Evolutionary conservation across 2,329 filamentous ascomycete genomes (phyloP).

Genomic region (Aspergillus pseudoterreus): DNA sequence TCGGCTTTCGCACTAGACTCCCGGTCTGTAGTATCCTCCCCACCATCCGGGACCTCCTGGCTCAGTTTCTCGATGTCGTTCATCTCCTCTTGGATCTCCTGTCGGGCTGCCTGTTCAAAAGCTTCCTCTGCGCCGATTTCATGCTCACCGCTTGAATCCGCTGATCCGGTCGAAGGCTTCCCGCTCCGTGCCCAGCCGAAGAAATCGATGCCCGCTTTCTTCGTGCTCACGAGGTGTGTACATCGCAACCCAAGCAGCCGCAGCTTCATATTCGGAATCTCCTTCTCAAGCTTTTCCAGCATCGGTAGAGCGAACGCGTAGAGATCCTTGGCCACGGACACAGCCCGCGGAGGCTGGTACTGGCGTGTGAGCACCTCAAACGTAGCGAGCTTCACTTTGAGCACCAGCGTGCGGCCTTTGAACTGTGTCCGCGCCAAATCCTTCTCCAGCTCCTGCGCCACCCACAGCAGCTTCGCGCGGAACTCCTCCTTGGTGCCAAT

Average conservation of each 20-base stretch:
- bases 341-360: constrained; percentile 64
- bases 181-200: constrained; percentile 55
- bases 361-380: constrained; percentile 90
- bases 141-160: constrained; percentile 47
- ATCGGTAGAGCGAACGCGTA: constrained; percentile 80
- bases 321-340: constrained; percentile 73
- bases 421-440: constrained; percentile 76
- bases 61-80: constrained; percentile 60
- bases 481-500: constrained; percentile 66
- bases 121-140: constrained; percentile 67
- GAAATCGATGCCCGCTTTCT: constrained; percentile 75
- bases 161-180: constrained; percentile 14
- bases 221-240: constrained; percentile 81
- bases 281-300: constrained; percentile 76
- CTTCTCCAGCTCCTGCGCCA: constrained; percentile 80
- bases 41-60: constrained; percentile 46
- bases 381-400: constrained; percentile 92
- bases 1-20: constrained; percentile 13
- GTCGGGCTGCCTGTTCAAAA: constrained; percentile 58
- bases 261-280: constrained; percentile 73
- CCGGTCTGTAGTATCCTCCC: constrained; percentile 20
- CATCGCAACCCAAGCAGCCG: constrained; percentile 85
- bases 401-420: constrained; percentile 83
- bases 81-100: constrained; percentile 59
- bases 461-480: constrained; percentile 72